Evolutionary conservation across 768 basidiomycete genomes (phyloP), one percentile per base, ranked within the genome.

Genomic region (Termitomyces sp.): DNA sequence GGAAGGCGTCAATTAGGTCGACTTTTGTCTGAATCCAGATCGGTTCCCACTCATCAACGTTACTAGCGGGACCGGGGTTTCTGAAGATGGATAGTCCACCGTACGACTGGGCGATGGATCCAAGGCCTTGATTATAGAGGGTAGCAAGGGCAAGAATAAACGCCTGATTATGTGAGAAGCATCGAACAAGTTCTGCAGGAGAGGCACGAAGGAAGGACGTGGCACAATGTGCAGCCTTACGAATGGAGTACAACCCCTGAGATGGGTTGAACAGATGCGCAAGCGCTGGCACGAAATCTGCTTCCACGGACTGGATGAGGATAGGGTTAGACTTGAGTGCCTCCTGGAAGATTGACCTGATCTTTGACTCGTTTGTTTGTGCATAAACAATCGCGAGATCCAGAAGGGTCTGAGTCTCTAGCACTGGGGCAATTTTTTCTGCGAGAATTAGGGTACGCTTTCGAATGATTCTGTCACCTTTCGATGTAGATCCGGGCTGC

Each of bases 1-100:
- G 88, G 68, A 89, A 87, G 3, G 77, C 66, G 60, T 92, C 89
- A 19, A 92, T 69, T 25, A 91, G 70, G 21, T 82, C 80, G 8
- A 88, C 84, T 70, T 91, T 92, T 2, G 86, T 84, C 55, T 85
- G 79, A 6, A 91, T 73, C 81, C 86, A 88, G 45, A 88, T 75
- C 14, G 73, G 73, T 60, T 88, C 83, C 88, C 88, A 91, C 50
- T 89, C 79, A 59, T 85, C 83, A 16, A 76, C 68, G 5, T 72
- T 66, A 54, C 71, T 64, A 12, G 62, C 62, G 8, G 57, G 61
- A 5, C 53, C 57, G 23, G 68, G 53, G 25, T 64, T 56, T 19
- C 60, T 52, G 14, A 75, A 64, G 30, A 75, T 60, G 25, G 71
- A 63, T 10, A 80, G 60, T 12, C 86, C 85, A 0, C 89, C 87